Conservation (phyloP, 2,329 filamentous ascomycete genomes). For the Alternaria longipes region DNA sequence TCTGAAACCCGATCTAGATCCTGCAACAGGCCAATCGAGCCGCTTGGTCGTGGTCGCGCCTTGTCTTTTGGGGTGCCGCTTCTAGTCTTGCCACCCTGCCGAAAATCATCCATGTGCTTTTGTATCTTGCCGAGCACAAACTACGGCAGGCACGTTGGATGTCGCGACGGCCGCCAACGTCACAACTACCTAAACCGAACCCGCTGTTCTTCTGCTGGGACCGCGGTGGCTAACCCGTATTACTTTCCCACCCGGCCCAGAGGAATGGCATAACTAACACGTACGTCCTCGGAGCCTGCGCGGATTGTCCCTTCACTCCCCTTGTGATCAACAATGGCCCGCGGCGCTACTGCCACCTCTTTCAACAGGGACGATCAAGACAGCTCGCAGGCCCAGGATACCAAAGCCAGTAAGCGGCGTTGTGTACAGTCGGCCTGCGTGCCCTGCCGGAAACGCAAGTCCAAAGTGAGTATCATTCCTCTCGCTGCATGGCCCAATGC, state of each 20-base stretch:
- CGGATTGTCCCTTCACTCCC: constrained; percentile 16
- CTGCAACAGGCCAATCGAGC: constrained; percentile 8
- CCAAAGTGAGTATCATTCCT: constrained; percentile 51
- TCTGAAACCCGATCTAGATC: constrained; percentile 6
- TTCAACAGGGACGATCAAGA: constrained; percentile 33
- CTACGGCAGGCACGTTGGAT: constrained; percentile 13
- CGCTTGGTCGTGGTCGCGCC: background rate
- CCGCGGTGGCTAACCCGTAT: constrained; percentile 21
- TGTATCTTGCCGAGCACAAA: constrained; percentile 8
- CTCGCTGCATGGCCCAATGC: background rate
- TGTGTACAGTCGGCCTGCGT: constrained; percentile 56
- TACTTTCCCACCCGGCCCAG: constrained; percentile 5
- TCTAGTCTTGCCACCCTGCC: constrained; percentile 11
- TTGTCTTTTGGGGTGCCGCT: background rate
- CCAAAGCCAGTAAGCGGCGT: constrained; percentile 45
- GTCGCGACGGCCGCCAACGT: constrained; percentile 22
- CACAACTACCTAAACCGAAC: constrained; percentile 17
- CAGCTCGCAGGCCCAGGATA: constrained; percentile 23
- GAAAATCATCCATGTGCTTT: constrained; percentile 12
- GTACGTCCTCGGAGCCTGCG: constrained; percentile 33
- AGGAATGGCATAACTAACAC: constrained; percentile 29
- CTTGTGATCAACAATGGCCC: constrained; percentile 38
- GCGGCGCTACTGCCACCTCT: constrained; percentile 33
- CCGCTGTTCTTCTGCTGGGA: constrained; percentile 7
- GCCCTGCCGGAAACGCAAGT: constrained; percentile 62